Conservation (phyloP, 1,139 yeast genomes). For the Hemisphaericaspora xylanilytica region DNA sequence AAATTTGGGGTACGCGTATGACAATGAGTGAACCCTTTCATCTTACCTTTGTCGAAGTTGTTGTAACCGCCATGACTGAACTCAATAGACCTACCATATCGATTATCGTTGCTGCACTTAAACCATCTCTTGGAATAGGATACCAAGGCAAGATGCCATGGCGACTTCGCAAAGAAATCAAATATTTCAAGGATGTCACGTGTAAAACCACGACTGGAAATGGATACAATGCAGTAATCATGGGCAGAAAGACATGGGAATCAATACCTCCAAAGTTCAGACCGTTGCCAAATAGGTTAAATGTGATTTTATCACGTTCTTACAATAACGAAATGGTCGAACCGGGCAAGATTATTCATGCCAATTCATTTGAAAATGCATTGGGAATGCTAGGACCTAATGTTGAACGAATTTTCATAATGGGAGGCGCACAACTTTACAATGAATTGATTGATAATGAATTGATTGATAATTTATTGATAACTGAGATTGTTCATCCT, state of each 20-base stretch:
- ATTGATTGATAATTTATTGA: slow-evolving; percentile 53
- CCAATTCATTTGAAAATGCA: slow-evolving; percentile 48
- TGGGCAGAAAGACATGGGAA: slow-evolving; percentile 98
- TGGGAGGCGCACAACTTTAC: slow-evolving; percentile 93
- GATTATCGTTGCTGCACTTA: slow-evolving; percentile 78
- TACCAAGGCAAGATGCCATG: slow-evolving; percentile 81
- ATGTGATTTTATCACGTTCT: slow-evolving; percentile 68
- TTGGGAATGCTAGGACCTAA: slow-evolving; percentile 21
- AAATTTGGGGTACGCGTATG: no score
- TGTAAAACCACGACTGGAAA: slow-evolving; percentile 30
- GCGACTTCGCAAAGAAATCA: slow-evolving; percentile 81
- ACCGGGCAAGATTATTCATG: slow-evolving; percentile 34
- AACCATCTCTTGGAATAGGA: slow-evolving; percentile 85
- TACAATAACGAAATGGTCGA: slow-evolving; percentile 19
- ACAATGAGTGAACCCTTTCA: no score
- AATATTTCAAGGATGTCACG: slow-evolving; percentile 77
- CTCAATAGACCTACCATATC: slow-evolving; percentile 35
- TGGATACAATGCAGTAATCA: slow-evolving; percentile 72
- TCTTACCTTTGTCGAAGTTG: no score
- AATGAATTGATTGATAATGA: slow-evolving; percentile 46
- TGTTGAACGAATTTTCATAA: slow-evolving; percentile 66
- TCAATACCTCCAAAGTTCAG: slow-evolving; percentile 82
- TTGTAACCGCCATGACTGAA: slow-evolving; percentile 5
- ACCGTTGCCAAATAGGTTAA: slow-evolving; percentile 75
- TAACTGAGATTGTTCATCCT: slow-evolving; percentile 64